These are phyloP conservation scores for Fonsecaea nubica DNA, from an alignment of 2,329 filamentous ascomycete genomes.

Conservation along the genomic window DNA sequence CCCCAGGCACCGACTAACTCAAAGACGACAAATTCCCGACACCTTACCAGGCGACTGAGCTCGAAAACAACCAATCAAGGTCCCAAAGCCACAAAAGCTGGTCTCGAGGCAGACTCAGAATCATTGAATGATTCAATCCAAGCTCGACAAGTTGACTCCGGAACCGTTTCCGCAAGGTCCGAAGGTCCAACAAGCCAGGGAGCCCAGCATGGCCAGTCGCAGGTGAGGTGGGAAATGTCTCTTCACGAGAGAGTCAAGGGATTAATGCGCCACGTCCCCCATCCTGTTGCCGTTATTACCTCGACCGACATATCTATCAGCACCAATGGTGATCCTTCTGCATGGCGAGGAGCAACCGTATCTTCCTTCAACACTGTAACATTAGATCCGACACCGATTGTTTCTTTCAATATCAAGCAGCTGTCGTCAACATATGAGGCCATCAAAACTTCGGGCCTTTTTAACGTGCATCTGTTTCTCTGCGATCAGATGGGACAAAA, in stretches of 20 bases:
- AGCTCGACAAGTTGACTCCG: neutral
- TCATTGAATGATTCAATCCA: neutral
- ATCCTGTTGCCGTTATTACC: constrained; percentile 65
- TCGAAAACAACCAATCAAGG: neutral
- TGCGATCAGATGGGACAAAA: constrained; percentile 41
- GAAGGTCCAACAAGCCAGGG: neutral
- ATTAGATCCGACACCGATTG: constrained; percentile 60
- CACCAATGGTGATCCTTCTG: constrained; percentile 41
- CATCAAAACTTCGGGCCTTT: constrained; percentile 53
- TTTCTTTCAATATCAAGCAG: constrained; percentile 67
- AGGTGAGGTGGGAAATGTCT: constrained; percentile 24
- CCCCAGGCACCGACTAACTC: neutral
- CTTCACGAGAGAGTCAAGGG: constrained; percentile 49
- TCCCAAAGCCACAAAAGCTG: neutral
- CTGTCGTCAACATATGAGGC: constrained; percentile 64
- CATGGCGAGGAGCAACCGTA: constrained; percentile 62
- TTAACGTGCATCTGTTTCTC: constrained; percentile 60
- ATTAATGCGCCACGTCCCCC: constrained; percentile 62
- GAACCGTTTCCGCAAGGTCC: neutral
- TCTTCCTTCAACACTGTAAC: constrained; percentile 68
- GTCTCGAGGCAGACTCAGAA: neutral
- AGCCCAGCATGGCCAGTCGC: neutral
- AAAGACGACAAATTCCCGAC: neutral
- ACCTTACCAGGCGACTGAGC: neutral
- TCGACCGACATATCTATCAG: constrained; percentile 41